Conservation (phyloP, 352 stramenopile species). For the Pythium scleroteichum region DNA sequence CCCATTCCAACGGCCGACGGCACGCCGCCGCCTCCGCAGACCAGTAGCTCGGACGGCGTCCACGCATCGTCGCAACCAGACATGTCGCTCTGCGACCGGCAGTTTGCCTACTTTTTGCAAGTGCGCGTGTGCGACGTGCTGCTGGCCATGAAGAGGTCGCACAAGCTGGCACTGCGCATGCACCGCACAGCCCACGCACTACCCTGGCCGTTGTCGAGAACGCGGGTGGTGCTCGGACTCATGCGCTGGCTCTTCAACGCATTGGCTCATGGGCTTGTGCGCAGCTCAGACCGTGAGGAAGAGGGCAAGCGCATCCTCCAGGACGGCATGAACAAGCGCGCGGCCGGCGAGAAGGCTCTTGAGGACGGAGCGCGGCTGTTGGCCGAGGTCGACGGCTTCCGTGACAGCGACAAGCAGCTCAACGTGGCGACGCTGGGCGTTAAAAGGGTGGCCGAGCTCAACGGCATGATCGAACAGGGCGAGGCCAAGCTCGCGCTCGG, state of each 20-base stretch:
- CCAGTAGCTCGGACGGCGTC: neutral
- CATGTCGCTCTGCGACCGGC: constrained; percentile 47
- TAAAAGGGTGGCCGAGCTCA: constrained; percentile 36
- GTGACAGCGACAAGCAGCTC: constrained; percentile 32
- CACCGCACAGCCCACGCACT: constrained; percentile 36
- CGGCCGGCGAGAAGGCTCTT: constrained; percentile 44
- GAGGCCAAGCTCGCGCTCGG: constrained; percentile 32
- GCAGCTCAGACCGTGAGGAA: constrained; percentile 53
- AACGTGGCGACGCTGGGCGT: constrained; percentile 35
- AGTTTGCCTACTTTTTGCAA: constrained; percentile 83
- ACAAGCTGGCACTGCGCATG: constrained; percentile 50
- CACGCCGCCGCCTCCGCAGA: neutral
- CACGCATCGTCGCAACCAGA: neutral
- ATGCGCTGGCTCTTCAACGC: constrained; percentile 71
- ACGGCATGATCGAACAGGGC: constrained; percentile 34
- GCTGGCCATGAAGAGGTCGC: constrained; percentile 57
- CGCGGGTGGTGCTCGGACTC: constrained; percentile 61
- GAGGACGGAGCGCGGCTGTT: constrained; percentile 41
- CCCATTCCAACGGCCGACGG: neutral
- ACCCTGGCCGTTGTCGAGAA: constrained; percentile 36
- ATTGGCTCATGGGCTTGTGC: constrained; percentile 68
- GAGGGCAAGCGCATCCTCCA: constrained; percentile 66
- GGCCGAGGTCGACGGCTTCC: constrained; percentile 31
- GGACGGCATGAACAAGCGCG: constrained; percentile 59
- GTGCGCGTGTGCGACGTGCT: constrained; percentile 75